Percentiles rank a stretch among this genome's conserved stretches.
Evolutionary conservation across 108 stramenopile species (phyloP).

Genomic region (Nitzschia inconspicua): DNA sequence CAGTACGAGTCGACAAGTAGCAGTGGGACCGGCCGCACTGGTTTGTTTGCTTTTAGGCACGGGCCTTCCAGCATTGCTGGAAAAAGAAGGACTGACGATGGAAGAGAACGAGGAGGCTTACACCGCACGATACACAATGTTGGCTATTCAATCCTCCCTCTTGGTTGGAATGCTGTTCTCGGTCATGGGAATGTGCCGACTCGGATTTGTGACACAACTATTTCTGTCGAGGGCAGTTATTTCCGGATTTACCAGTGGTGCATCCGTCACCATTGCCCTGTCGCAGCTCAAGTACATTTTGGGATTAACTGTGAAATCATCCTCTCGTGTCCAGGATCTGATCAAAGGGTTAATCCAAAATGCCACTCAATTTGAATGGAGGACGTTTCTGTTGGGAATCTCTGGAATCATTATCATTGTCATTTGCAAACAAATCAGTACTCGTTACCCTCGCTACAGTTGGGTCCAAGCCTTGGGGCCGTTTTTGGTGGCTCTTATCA

Average conservation of each 20-base stretch:
- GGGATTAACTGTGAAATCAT: slow-evolving; percentile 50
- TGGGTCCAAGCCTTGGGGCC: slow-evolving; percentile 42
- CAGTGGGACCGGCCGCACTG: slow-evolving; percentile 84
- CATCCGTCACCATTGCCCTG: slow-evolving; percentile 82
- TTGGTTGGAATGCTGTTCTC: slow-evolving; percentile 52
- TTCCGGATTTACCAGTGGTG: slow-evolving; percentile 82
- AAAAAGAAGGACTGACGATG: slow-evolving; percentile 14
- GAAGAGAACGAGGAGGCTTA: not conserved
- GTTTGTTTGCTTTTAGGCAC: slow-evolving; percentile 51
- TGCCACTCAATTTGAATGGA: slow-evolving; percentile 53
- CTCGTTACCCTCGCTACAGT: slow-evolving; percentile 35
- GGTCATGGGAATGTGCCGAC: slow-evolving; percentile 42
- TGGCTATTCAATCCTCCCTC: slow-evolving; percentile 52
- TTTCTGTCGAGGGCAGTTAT: slow-evolving; percentile 85
- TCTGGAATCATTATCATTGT: slow-evolving; percentile 27
- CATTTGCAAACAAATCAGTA: slow-evolving; percentile 24
- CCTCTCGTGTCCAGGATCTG: slow-evolving; percentile 33
- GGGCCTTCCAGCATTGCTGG: slow-evolving; percentile 28
- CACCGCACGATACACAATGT: slow-evolving; percentile 12
- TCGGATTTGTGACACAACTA: slow-evolving; percentile 72
- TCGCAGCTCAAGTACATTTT: slow-evolving; percentile 82
- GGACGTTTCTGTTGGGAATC: slow-evolving; percentile 56
- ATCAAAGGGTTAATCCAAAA: slow-evolving; percentile 34
- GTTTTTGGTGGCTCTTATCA: slow-evolving; percentile 41
- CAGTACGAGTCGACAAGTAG: slow-evolving; percentile 75